Percentiles rank a stretch among this genome's conserved stretches.
Evolutionary conservation across 345 rosid species (phyloP).

Genomic region (Limnanthes douglasii): DNA sequence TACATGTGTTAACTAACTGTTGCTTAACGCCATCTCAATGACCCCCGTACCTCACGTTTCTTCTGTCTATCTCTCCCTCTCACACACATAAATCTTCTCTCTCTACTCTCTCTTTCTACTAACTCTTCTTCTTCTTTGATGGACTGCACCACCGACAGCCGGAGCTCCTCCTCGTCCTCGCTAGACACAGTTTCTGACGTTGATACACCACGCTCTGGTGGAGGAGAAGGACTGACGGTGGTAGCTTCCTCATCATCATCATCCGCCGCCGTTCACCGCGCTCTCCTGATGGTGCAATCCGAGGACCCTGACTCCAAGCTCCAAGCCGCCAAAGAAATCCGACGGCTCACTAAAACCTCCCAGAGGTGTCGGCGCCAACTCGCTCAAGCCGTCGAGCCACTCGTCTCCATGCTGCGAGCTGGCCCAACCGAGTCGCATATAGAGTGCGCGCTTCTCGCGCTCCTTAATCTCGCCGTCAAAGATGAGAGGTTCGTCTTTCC

Average conservation of each 20-base stretch:
- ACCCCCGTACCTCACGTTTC: constrained; percentile 6
- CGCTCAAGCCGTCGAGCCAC: constrained; percentile 47
- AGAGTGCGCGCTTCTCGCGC: constrained; percentile 81
- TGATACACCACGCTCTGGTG: constrained; percentile 36
- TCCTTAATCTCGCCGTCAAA: constrained; percentile 93
- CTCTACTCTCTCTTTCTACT: constrained; percentile 3
- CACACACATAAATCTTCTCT: constrained; percentile 8
- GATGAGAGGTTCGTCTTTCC: constrained; percentile 58
- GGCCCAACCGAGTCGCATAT: constrained; percentile 30
- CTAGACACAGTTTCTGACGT: constrained; percentile 23
- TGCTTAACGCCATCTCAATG: constrained; percentile 36
- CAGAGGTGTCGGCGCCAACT: constrained; percentile 78
- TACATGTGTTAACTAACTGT: constrained; percentile 24
- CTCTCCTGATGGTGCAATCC: constrained; percentile 36
- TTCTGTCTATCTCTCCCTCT: constrained; percentile 10
- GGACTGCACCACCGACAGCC: constrained; percentile 19
- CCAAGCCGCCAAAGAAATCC: constrained; percentile 76
- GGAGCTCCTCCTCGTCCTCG: constrained; percentile 25
- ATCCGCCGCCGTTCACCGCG: constrained; percentile 30
- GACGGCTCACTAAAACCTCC: constrained; percentile 84
- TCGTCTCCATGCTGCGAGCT: constrained; percentile 61
- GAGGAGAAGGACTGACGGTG: constrained; percentile 16
- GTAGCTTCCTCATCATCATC: constrained; percentile 16
- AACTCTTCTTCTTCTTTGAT: constrained; percentile 7
- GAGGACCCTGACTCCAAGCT: constrained; percentile 40